Evolutionary conservation across 2,329 filamentous ascomycete genomes (phyloP).

Genomic region (Myriangium duriaei): DNA sequence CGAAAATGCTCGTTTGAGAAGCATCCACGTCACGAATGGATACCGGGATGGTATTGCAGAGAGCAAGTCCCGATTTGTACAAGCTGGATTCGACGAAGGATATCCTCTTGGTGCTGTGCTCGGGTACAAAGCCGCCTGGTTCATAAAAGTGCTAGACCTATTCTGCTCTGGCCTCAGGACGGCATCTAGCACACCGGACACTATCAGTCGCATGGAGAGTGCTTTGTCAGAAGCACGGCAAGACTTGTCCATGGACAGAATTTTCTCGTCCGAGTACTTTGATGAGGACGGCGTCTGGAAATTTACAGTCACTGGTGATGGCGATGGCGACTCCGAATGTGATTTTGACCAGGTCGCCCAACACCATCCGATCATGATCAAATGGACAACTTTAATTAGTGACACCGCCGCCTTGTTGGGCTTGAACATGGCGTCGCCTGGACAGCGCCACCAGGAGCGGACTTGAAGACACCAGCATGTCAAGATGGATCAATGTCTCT

Average conservation of each 20-base stretch:
- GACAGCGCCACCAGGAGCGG: too few relatives aligned
- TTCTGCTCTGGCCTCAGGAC: background rate
- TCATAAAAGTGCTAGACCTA: conserved; percentile 61
- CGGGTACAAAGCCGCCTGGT: conserved; percentile 58
- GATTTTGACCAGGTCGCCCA: conserved; percentile 2
- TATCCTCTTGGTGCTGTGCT: conserved; percentile 74
- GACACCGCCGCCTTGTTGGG: background rate
- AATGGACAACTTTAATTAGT: conserved; percentile 1
- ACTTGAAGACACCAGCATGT: too few relatives aligned
- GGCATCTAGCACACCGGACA: background rate
- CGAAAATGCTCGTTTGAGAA: conserved; percentile 64
- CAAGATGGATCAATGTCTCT: too few relatives aligned
- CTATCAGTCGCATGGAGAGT: background rate
- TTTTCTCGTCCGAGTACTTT: conserved; percentile 6
- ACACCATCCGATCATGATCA: conserved; percentile 1
- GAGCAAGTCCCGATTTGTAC: conserved; percentile 65
- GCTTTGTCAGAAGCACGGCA: background rate
- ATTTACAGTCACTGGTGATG: background rate
- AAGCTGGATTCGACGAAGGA: conserved; percentile 83
- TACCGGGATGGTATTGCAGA: conserved; percentile 77
- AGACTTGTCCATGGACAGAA: background rate
- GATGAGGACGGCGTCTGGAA: conserved; percentile 8
- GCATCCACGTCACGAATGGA: conserved; percentile 69
- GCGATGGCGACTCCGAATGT: background rate
- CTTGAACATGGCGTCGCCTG: conserved; percentile 3